Conservation (phyloP, 1,139 yeast genomes). For the Pichia sp. region DNA sequence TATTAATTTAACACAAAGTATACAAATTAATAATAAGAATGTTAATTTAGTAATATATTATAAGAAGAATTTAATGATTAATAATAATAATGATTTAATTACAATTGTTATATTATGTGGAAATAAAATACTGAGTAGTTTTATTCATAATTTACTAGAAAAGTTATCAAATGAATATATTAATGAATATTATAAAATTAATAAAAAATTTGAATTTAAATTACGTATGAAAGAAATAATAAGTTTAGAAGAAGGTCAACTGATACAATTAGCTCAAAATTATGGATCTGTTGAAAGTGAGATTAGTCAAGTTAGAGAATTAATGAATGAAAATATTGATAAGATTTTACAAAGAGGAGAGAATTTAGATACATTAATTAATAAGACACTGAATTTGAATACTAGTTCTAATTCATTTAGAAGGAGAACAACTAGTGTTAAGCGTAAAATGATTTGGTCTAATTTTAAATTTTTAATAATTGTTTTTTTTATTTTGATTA, state of each 20-base stretch:
- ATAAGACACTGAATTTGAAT: constrained; percentile 74
- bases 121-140: constrained; percentile 38
- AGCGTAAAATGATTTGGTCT: constrained; percentile 63
- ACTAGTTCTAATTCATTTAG: constrained; percentile 66
- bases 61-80: constrained; percentile 38
- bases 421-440: constrained; percentile 59
- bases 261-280: constrained; percentile 27
- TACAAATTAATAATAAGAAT: constrained; percentile 10
- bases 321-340: constrained; percentile 67
- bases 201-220: constrained; percentile 38
- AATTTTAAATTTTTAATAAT: constrained; percentile 41
- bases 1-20: constrained; percentile 7
- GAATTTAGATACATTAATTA: constrained; percentile 64
- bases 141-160: constrained; percentile 43
- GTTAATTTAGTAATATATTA: constrained; percentile 38
- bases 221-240: constrained; percentile 48
- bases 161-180: constrained; percentile 42
- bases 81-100: constrained; percentile 40
- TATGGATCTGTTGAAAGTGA: constrained; percentile 47
- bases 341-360: constrained; percentile 76
- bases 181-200: constrained; percentile 18
- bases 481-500: constrained; percentile 25
- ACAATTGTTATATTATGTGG: constrained; percentile 46
- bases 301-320: constrained; percentile 46
- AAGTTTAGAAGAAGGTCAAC: constrained; percentile 43